A percentile compares a stretch with the other conserved stretches of the same genome.
Conservation (phyloP, 2,329 filamentous ascomycete genomes). For the Colletotrichum sp. region DNA sequence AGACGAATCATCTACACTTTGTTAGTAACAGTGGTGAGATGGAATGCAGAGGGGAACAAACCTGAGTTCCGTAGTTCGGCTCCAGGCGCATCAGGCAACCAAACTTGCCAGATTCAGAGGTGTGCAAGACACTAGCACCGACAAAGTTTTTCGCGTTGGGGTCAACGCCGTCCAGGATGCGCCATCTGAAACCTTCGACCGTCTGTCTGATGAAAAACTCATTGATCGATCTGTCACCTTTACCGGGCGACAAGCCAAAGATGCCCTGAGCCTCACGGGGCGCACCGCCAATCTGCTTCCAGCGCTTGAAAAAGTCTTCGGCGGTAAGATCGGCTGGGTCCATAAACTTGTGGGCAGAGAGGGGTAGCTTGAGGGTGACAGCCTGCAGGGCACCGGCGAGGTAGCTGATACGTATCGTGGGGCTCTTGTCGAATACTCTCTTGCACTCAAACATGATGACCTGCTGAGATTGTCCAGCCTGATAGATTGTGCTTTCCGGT, state of each 20-base stretch:
- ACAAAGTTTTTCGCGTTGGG: slow-evolving; percentile 94
- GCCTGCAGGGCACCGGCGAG: slow-evolving; percentile 92
- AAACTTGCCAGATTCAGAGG: slow-evolving; percentile 84
- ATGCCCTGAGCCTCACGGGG: slow-evolving; percentile 89
- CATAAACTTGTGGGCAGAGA: slow-evolving; percentile 96
- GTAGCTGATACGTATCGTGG: slow-evolving; percentile 93
- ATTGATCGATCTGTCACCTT: slow-evolving; percentile 67
- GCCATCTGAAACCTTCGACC: slow-evolving; percentile 89
- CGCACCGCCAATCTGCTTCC: slow-evolving; percentile 95
- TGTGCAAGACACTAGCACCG: slow-evolving; percentile 86
- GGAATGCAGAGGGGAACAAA: slow-evolving; percentile 40
- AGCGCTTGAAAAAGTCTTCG: slow-evolving; percentile 98
- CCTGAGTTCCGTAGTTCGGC: slow-evolving; percentile 91
- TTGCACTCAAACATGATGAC: slow-evolving; percentile 94
- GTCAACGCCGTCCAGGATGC: slow-evolving; percentile 83
- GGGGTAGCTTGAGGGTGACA: slow-evolving; percentile 86
- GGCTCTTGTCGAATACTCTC: slow-evolving; percentile 79
- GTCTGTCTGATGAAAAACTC: slow-evolving; percentile 73
- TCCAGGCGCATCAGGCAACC: slow-evolving; percentile 93
- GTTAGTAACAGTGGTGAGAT: slow-evolving; percentile 23
- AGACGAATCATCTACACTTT: slow-evolving; percentile 86
- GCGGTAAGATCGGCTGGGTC: slow-evolving; percentile 83
- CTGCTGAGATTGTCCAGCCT: slow-evolving; percentile 84
- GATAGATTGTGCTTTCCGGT: slow-evolving; percentile 79
- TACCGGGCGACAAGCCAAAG: slow-evolving; percentile 68